phyloP scores from a whole-genome alignment of 176 grass and related monocot genomes.

The Phyllostachys edulis region DNA sequence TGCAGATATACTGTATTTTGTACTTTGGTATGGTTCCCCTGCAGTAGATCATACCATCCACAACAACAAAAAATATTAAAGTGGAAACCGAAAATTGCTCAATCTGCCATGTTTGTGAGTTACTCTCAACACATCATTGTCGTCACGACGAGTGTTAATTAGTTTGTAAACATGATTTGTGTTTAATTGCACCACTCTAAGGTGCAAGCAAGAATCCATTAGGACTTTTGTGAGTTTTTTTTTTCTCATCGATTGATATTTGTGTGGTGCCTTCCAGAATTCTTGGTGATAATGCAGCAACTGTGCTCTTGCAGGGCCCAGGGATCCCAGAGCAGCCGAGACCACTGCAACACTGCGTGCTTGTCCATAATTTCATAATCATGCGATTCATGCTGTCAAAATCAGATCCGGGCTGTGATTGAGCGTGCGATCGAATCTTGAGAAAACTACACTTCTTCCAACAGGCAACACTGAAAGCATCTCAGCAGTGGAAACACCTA shows the following conservation, averaged over 20 bases:
- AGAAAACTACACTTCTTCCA: conserved; percentile 20
- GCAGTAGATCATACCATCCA: background rate
- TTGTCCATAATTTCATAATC: conserved; percentile 25
- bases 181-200: background rate
- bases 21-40: background rate
- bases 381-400: conserved; percentile 12
- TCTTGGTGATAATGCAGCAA: background rate
- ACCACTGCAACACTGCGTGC: background rate
- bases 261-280: background rate
- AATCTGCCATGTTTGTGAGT: background rate
- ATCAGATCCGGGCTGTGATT: background rate
- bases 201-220: background rate
- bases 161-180: background rate
- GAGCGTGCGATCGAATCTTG: background rate
- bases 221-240: background rate
- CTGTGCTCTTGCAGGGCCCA: background rate
- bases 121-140: background rate
- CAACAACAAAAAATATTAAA: background rate
- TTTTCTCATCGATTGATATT: background rate
- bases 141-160: background rate
- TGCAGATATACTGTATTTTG: background rate
- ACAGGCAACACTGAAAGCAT: background rate
- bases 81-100: background rate
- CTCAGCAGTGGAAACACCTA: background rate
- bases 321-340: background rate